Evolutionary conservation across 208 protist genomes (phyloP), one percentile per base, ranked within the genome.

Genomic region (Leishmania turanica): DNA sequence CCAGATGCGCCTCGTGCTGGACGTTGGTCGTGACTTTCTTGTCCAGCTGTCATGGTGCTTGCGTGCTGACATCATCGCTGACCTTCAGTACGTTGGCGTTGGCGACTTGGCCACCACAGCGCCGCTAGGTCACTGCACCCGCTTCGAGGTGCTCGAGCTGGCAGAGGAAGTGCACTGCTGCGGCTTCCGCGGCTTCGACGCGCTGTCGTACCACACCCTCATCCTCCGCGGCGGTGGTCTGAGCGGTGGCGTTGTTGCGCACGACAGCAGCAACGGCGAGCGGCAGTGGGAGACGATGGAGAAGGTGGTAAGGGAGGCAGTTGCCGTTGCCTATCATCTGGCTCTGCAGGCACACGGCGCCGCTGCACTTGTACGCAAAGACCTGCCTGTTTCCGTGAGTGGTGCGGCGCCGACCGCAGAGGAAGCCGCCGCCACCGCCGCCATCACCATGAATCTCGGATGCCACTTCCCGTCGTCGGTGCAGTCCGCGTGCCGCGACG

Each of bases 71-170:
- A 81, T 96, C 60, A 87, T 96, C 37, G 71, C 75, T 0, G 89
- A 96, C 62, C 76, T 96, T 58, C 87, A 95, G 69, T 95, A 92
- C 83, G 87, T 94, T 34, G 76, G 86, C 78, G 54, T 87, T 62
- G 81, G 74, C 6, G 87, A 94, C n/a, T 71, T 94, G 27, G 58
- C 71, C 54, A 72, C 75, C n/a, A 78, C 79, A 24, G 79, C 87
- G 45, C 81, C 87, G 19, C 49, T 93, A 47, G 93, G 93, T 62
- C 81, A 74, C 21, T 93, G 88, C 77, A 74, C 77, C 5, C 77
- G 54, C 15, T 93, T 92, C 77, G 80, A 90, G 72, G 66, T 92
- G 47, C 7, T 92, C 21, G 79, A 85, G 66, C 60, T 91, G 34
- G 86, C 80, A n/a, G 79, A 86, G 15, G 84, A 81, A 56, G 65